Evolutionary conservation across 2,329 filamentous ascomycete species (phyloP).

Genomic region (Aureobasidium sp.): DNA sequence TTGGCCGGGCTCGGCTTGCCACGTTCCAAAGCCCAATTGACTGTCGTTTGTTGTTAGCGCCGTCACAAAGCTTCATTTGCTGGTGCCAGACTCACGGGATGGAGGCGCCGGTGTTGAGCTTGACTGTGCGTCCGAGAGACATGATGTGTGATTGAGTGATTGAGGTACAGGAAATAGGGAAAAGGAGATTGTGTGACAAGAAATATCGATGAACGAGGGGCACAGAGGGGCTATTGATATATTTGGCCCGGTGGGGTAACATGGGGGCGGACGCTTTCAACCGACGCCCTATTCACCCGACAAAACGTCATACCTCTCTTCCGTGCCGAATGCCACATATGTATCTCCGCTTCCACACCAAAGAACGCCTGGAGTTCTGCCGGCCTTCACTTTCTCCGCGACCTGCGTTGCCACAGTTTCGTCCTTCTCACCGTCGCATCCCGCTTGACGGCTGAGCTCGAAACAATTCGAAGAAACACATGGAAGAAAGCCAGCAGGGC

Average conservation of each 20-base stretch:
- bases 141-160: slow-evolving; percentile 4
- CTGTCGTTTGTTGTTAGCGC: slow-evolving; percentile 5
- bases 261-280: neutral
- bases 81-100: slow-evolving; percentile 23
- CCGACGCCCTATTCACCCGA: neutral
- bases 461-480: neutral
- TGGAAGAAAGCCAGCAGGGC: neutral
- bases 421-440: neutral
- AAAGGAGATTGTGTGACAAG: neutral
- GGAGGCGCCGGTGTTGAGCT: slow-evolving; percentile 32
- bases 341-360: neutral
- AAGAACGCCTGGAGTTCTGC: neutral
- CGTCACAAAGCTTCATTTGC: neutral
- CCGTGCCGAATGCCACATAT: neutral
- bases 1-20: slow-evolving; percentile 65
- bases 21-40: slow-evolving; percentile 64
- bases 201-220: neutral
- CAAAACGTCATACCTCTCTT: neutral
- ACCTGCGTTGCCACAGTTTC: neutral
- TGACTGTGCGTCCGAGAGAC: slow-evolving; percentile 14
- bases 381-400: neutral
- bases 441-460: neutral
- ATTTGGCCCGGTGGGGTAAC: neutral
- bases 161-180: neutral
- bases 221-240: neutral